Base-by-base conservation (phyloP, 345 rosid species). In the Boechera divaricarpa region DNA sequence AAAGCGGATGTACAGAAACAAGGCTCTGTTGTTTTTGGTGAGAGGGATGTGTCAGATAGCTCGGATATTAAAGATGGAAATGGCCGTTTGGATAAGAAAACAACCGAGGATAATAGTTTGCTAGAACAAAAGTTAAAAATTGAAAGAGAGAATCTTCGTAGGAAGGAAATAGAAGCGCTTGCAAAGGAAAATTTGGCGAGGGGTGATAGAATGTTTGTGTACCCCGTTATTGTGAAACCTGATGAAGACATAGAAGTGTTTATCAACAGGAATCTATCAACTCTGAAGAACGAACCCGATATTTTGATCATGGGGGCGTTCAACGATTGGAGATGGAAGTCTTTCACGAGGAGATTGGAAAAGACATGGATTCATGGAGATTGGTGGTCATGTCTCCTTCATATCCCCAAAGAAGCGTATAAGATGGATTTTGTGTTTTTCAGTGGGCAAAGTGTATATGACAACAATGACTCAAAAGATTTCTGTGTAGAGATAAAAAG, bases 301-400 rank as follows among this genome's bases (percentile, higher is more conserved):
- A 59, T 90, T 80, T 77, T 92, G 49, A 81, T 92, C 62, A 89
- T 89, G 98, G 97, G 97, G 29, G 93, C 95, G 29, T 94, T 94
- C 64, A 94, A 94, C 76, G 91, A 89, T 18, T 92, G 98, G 98
- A 88, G 90, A 79, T 94, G 91, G 93, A 87, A 87, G 67, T 88
- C 92, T 52, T 94, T 94, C 72, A 87, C 92, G 0, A 56, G 72
- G 45, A 89, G 91, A 85, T 82, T 90, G 79, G 87, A 85, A 71
- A 86, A 86, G 83, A 83, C 89, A 69, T 74, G 82, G 65, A 82
- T 90, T 28, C 74, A 73, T 18, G 90, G 87, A 75, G 97, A 92
- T 67, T 94, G 98, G 98, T 89, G 91, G 97, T 87, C 97, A 65
- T 94, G 91, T 71, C 86, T 72, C 51, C 67, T 90, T 75, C 93